A percentile compares a stretch with the other conserved stretches of the same genome.
These are phyloP conservation scores for Aspergillus versicolor DNA, from an alignment of 2,329 filamentous ascomycete species.

Conservation along the genomic window DNA sequence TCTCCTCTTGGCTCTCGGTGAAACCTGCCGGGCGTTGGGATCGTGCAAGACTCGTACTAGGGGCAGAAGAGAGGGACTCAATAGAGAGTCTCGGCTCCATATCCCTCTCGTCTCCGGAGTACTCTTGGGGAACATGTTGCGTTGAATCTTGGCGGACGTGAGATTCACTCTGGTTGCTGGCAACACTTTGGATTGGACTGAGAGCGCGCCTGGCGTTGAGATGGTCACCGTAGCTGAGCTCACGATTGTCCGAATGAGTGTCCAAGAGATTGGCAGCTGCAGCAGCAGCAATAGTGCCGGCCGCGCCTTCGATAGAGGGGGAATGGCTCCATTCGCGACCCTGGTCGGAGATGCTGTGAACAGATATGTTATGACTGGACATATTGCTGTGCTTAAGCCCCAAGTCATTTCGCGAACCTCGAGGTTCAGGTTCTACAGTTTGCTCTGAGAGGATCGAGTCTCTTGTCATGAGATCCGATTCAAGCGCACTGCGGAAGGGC, in stretches of 20 bases:
- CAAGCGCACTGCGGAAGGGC: slow-evolving; percentile 82
- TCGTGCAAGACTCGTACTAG: slow-evolving; percentile 57
- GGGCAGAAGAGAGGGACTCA: slow-evolving; percentile 57
- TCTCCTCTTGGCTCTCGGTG: slow-evolving; percentile 50
- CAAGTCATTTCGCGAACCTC: slow-evolving; percentile 53
- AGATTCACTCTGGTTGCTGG: slow-evolving; percentile 74
- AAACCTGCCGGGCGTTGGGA: slow-evolving; percentile 55
- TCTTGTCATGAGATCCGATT: slow-evolving; percentile 76
- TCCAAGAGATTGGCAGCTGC: slow-evolving; percentile 38
- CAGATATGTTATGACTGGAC: slow-evolving; percentile 52
- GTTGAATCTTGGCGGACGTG: slow-evolving; percentile 62
- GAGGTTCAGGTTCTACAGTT: slow-evolving; percentile 70
- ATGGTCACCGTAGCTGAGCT: slow-evolving; percentile 56
- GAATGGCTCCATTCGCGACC: slow-evolving; percentile 42
- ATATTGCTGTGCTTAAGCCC: slow-evolving; percentile 65
- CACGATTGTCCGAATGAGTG: slow-evolving; percentile 49
- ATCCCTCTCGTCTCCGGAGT: slow-evolving; percentile 63
- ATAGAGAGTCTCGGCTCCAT: slow-evolving; percentile 53
- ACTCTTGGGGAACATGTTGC: slow-evolving; percentile 49
- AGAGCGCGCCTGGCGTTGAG: slow-evolving; percentile 65
- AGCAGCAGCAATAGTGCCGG: slow-evolving; percentile 41
- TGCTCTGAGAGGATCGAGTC: slow-evolving; percentile 82
- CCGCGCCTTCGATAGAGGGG: slow-evolving; percentile 32
- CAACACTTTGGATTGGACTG: slow-evolving; percentile 90
- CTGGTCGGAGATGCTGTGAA: slow-evolving; percentile 45